Percentiles rank a stretch among this genome's conserved stretches.
These are phyloP conservation scores for Barnettozyma salicaria DNA, from an alignment of 805 yeast genomes.

Conservation along the genomic window DNA sequence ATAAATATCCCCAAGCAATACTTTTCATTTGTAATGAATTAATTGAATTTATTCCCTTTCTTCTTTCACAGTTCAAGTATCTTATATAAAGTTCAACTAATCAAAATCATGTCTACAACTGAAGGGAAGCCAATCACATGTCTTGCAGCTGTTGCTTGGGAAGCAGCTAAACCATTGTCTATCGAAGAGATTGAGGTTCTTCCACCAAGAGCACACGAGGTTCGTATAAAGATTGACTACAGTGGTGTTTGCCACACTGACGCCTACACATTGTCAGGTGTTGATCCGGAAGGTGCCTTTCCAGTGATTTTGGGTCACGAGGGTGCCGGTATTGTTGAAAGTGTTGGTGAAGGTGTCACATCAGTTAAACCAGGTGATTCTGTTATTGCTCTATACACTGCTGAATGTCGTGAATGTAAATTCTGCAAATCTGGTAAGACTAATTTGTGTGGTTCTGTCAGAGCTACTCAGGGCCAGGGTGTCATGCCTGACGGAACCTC, in stretches of 20 bases:
- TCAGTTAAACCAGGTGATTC: conserved; percentile 88
- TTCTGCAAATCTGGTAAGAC: conserved; percentile 95
- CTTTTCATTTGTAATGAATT: no score
- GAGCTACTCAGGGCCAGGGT: conserved; percentile 98
- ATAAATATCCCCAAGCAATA: no score
- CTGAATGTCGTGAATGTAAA: conserved; percentile 93
- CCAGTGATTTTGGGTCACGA: conserved; percentile 95
- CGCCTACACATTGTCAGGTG: conserved; percentile 91
- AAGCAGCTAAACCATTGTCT: conserved; percentile 74
- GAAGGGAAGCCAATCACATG: conserved; percentile 57
- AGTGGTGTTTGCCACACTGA: conserved; percentile 99
- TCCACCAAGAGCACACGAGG: conserved; percentile 97
- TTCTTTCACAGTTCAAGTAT: no score
- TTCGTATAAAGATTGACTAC: conserved; percentile 77
- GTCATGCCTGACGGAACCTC: conserved; percentile 98
- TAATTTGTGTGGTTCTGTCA: conserved; percentile 89
- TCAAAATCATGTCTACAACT: conserved; percentile 10
- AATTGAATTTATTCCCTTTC: no score
- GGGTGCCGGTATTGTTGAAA: conserved; percentile 96
- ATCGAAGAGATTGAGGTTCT: conserved; percentile 86
- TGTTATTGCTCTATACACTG: conserved; percentile 91
- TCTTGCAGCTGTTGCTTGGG: conserved; percentile 98
- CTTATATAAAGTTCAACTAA: no score
- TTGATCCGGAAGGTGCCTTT: conserved; percentile 94
- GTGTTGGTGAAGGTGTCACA: conserved; percentile 91